Base-by-base conservation (phyloP, 1,284 basidiomycete species). In the Heterobasidion annosum region DNA sequence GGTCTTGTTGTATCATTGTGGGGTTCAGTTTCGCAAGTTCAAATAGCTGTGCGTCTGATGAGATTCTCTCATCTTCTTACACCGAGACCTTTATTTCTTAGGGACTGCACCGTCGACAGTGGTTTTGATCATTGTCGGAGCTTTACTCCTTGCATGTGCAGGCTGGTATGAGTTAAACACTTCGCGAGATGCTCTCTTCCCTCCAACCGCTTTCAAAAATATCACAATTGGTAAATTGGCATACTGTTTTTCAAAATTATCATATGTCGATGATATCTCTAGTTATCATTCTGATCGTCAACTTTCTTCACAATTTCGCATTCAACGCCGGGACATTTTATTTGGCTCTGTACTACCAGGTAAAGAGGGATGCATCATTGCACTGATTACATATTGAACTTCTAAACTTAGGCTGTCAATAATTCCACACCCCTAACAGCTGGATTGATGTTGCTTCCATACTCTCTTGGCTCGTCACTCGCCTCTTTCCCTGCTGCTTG, bases 271-370 rank as follows among this genome's bases (percentile, higher is more conserved):
- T 10, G 37, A 40, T n/a, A 25, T 51, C 43, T 54, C 44, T 63
- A 91, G 88, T 81, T 58, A 75, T 77, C 54, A 75, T 88, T 52
- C 76, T 91, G 42, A 55, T 79, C 18, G 75, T 88, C 57, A 81
- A 80, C 33, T 88, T 90, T 69, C 73, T 91, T 56, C 89, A 91
- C 65, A 88, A 88, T 64, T 77, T 90, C 60, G 81, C 81, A 16
- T 91, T 90, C 69, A 91, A 80, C 59, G 78, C 88, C 37, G 88
- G 87, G 46, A 91, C 88, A 6, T 91, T 86, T 68, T 91, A 89
- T 69, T 77, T 91, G 47, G 85, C 87, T 0, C 68, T 91, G 33
- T 91, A 82, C 65, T 90, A 80, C 67, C 88, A 91, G 77, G 88
- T 87, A 57, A 48, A 59, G 55, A 57, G 3, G 25, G 25, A 25